These are phyloP conservation scores for Elasticomyces elasticus DNA, from an alignment of 495 filamentous ascomycete species.

Conservation along the genomic window DNA sequence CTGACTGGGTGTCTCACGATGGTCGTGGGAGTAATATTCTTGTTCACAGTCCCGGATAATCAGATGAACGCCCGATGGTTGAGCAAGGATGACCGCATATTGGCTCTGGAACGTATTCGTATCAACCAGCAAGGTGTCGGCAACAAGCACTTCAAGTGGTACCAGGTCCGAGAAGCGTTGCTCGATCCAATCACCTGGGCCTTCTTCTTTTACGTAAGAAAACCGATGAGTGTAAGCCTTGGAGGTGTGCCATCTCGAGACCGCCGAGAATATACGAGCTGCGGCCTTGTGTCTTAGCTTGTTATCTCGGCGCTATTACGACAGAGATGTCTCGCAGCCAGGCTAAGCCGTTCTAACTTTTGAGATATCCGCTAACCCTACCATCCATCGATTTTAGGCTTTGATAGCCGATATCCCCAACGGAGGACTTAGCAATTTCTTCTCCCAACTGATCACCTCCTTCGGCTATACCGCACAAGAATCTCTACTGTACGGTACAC, in stretches of 20 bases:
- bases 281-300: too few relatives aligned
- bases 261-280: conserved; percentile 49
- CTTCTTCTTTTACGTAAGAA: conserved; percentile 46
- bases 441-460: conserved; percentile 54
- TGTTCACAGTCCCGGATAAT: conserved; percentile 57
- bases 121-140: conserved; percentile 32
- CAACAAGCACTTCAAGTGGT: conserved; percentile 26
- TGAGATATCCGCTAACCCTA: background rate
- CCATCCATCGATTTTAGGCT: background rate
- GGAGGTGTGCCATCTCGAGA: conserved; percentile 41
- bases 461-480: conserved; percentile 50
- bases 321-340: too few relatives aligned
- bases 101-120: conserved; percentile 33
- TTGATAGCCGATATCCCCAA: conserved; percentile 10
- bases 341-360: too few relatives aligned
- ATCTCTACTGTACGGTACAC: conserved; percentile 55
- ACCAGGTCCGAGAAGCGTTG: conserved; percentile 33
- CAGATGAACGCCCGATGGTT: conserved; percentile 61
- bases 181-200: conserved; percentile 41
- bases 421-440: conserved; percentile 62
- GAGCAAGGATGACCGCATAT: conserved; percentile 48
- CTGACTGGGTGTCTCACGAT: conserved; percentile 54
- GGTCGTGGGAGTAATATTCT: conserved; percentile 46
- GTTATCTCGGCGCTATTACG: too few relatives aligned
- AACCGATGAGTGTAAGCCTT: background rate